Base-by-base conservation (phyloP, 2,329 filamentous ascomycete genomes). In the Verruconis gallopava region DNA sequence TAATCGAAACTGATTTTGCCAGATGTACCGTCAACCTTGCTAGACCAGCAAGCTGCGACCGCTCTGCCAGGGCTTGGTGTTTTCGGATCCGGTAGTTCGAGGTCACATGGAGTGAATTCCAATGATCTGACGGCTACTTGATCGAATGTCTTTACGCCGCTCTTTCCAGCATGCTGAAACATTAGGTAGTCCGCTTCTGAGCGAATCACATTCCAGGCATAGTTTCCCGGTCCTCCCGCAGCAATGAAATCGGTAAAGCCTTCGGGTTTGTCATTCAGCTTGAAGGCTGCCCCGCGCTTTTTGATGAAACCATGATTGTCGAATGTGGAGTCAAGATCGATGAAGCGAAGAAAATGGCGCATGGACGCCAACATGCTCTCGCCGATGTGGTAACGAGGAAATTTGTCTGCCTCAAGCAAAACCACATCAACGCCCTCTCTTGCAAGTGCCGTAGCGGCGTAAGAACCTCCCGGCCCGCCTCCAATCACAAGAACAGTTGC, bases 1-100 rank as follows among this genome's bases (percentile, higher is more conserved):
- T 69, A 71, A 3, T 70, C 53, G 44, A 71, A 70, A 1, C 43
- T 50, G 40, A 71, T 65, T 1, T 43, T 49, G 11, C 68, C 67
- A 5, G 51, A 48, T 2, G 47, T 46, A 3, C 53, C 55, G 15
- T 38, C 15, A 15, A 42, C 36, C 21, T 45, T 46, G 6, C 19
- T 34, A 11, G 37, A 28, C 47, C 47, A 49, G 20, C 5, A 32
- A 12, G 47, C 47, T 34, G 48, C 47, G 20, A 47, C 38, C 12
- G 47, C 37, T 15, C 41, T 33, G 11, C 47, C 39, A 17, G 22
- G 28, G 21, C 40, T 30, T 9, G 34, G 34, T 30, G 14, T 11
- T 30, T 30, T 14, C 25, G 25, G 11, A 11, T 36, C 33, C 6
- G 33, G 6, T 6, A 6, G 11, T 17, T 13, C 13, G 20, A 20